phyloP scores from a whole-genome alignment of 257 asterid species.

The Lavandula angustifolia region DNA sequence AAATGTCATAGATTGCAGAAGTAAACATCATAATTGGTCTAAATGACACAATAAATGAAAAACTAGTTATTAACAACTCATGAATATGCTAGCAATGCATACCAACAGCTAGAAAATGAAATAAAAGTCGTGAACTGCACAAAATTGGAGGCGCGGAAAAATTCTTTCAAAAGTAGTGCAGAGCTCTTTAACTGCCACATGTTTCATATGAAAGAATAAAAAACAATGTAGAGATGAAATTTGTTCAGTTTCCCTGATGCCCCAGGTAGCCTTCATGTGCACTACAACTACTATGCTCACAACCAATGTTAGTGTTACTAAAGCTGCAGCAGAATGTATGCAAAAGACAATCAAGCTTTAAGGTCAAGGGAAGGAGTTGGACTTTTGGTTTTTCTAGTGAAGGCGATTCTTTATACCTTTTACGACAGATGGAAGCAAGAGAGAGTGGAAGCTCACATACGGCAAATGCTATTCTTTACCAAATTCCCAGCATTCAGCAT shows the following conservation, averaged over 20 bases:
- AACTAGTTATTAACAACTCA: conserved; percentile 8
- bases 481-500: conserved; percentile 15
- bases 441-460: conserved; percentile 26
- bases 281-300: background rate
- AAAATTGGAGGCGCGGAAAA: conserved; percentile 11
- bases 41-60: background rate
- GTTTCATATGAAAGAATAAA: background rate
- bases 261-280: background rate
- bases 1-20: conserved; percentile 31
- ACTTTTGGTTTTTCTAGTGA: conserved; percentile 89
- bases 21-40: conserved; percentile 10
- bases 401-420: conserved; percentile 88
- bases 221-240: too few species aligned
- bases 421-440: conserved; percentile 52
- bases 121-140: background rate
- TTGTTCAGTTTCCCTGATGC: background rate
- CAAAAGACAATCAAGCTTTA: conserved; percentile 41
- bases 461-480: background rate
- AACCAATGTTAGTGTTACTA: background rate
- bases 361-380: conserved; percentile 93
- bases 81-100: conserved; percentile 22
- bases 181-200: too few species aligned
- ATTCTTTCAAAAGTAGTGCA: background rate
- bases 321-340: background rate
- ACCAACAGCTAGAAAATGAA: conserved; percentile 43